A percentile compares a stretch with the other conserved stretches of the same genome.
phyloP scores from a whole-genome alignment of 2,329 filamentous ascomycete species.

The Stachybotrys chartarum region DNA sequence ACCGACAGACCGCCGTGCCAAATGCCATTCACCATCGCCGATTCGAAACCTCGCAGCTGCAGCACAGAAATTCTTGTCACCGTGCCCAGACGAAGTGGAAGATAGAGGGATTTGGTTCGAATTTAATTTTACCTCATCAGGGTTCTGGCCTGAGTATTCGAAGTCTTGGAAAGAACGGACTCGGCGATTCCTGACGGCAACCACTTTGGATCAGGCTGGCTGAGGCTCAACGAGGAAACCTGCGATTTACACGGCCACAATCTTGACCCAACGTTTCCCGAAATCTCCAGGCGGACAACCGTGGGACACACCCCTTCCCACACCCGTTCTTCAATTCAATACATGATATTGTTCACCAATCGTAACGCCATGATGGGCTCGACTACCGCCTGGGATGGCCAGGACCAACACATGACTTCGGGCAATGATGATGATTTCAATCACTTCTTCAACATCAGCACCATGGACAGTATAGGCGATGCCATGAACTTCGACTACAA shows the following conservation, averaged over 20 bases:
- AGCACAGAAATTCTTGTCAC: neutral
- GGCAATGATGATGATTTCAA: constrained; percentile 54
- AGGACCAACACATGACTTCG: constrained; percentile 47
- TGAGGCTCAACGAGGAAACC: neutral
- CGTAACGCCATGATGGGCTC: constrained; percentile 41
- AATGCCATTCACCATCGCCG: neutral
- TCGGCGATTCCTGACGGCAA: neutral
- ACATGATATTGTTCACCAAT: neutral
- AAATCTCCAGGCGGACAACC: neutral
- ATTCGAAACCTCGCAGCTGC: neutral
- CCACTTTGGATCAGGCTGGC: neutral
- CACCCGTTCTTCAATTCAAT: no score
- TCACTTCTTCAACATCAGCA: constrained; percentile 55
- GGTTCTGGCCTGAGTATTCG: no score
- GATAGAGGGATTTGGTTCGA: no score
- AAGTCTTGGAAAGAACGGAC: no score
- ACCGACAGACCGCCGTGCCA: neutral
- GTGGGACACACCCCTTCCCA: no score
- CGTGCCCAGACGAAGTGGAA: neutral
- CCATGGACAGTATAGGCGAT: constrained; percentile 45
- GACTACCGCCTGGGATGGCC: constrained; percentile 44
- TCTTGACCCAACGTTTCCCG: neutral
- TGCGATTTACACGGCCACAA: neutral
- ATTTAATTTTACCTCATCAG: no score
- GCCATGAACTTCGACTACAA: constrained; percentile 54